A percentile compares a stretch with the other conserved stretches of the same genome.
phyloP scores from a whole-genome alignment of 1,284 basidiomycete genomes.

The Grifola frondosa region DNA sequence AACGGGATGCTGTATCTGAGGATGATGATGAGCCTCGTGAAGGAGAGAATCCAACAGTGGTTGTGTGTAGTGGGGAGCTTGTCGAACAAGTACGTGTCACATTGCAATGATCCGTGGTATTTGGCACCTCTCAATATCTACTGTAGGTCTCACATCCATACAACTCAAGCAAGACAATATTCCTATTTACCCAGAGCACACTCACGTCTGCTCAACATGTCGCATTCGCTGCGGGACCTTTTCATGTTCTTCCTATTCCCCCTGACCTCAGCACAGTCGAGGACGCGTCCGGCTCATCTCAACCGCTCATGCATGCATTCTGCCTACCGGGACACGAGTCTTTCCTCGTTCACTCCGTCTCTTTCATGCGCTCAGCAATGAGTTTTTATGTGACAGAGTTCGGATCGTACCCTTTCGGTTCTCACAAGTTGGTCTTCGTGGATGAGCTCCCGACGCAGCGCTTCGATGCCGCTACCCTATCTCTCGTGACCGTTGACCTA shows the following conservation, averaged over 20 bases:
- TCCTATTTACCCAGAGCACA: constrained; percentile 87
- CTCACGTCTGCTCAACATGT: constrained; percentile 95
- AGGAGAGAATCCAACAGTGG: constrained; percentile 76
- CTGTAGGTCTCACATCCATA: constrained; percentile 87
- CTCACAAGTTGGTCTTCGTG: constrained; percentile 96
- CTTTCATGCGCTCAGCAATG: constrained; percentile 87
- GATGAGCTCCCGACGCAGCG: constrained; percentile 81
- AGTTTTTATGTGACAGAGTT: constrained; percentile 90
- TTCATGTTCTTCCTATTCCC: constrained; percentile 78
- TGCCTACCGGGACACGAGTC: constrained; percentile 87
- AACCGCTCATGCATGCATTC: constrained; percentile 91
- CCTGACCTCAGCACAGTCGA: constrained; percentile 56
- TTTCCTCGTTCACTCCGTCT: constrained; percentile 66
- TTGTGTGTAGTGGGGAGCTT: constrained; percentile 92
- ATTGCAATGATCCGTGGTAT: not conserved
- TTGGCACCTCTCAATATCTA: not conserved
- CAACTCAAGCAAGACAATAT: constrained; percentile 93
- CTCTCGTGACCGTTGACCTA: constrained; percentile 80
- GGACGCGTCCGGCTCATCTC: constrained; percentile 61
- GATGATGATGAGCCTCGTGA: constrained; percentile 53
- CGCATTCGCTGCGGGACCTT: constrained; percentile 94
- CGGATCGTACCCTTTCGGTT: constrained; percentile 95
- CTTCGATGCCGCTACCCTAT: constrained; percentile 84
- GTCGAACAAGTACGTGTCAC: constrained; percentile 76
- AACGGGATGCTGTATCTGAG: constrained; percentile 47